These are phyloP conservation scores for Ocimum tenuiflorum DNA, from an alignment of 257 asterid species.

Conservation along the genomic window DNA sequence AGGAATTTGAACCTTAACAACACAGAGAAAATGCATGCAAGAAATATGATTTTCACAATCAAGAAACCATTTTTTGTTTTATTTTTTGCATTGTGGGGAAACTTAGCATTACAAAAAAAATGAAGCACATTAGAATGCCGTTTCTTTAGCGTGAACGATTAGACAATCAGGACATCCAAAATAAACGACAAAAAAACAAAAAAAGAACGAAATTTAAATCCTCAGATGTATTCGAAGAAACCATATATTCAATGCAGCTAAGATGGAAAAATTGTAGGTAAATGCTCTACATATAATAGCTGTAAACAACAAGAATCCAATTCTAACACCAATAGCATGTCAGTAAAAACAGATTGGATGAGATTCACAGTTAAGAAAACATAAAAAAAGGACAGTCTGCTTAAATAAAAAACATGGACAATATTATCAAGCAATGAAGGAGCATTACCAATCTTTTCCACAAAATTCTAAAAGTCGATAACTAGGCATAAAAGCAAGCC, in stretches of 20 bases:
- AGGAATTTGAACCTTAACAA: constrained; percentile 10
- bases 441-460: not conserved
- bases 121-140: not conserved
- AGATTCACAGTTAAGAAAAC: not conserved
- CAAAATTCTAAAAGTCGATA: not conserved
- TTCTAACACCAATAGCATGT: not conserved
- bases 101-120: not conserved
- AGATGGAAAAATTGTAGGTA: not conserved
- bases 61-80: not conserved
- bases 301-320: not conserved
- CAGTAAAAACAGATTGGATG: not conserved
- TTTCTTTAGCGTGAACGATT: constrained; percentile 12
- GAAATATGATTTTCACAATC: not conserved
- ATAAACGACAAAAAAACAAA: no score
- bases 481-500: constrained; percentile 6
- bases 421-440: not conserved
- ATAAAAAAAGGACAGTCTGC: not conserved
- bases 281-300: not conserved
- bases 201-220: not conserved
- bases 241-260: not conserved
- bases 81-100: not conserved
- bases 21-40: constrained; percentile 9
- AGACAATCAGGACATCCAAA: not conserved
- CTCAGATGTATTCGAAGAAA: not conserved
- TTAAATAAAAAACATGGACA: not conserved